Evolutionary conservation across 176 grass and related monocot genomes (phyloP).

Genomic region (Puya raimondii): DNA sequence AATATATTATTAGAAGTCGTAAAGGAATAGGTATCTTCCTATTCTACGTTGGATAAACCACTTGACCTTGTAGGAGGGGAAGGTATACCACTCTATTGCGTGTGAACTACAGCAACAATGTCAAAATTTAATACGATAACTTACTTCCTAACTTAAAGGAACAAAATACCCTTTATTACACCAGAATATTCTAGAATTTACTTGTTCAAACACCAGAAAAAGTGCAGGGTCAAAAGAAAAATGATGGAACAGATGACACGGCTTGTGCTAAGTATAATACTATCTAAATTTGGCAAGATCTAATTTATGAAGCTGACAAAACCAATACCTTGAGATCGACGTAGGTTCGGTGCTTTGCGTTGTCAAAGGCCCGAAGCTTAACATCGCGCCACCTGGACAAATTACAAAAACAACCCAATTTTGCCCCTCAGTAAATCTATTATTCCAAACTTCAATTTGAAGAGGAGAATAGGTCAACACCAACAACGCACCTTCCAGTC

Average conservation of each 20-base stretch:
- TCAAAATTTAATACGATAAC: background rate
- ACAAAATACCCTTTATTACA: background rate
- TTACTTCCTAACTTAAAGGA: background rate
- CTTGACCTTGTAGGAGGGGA: slow-evolving; percentile 32
- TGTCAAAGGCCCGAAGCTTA: slow-evolving; percentile 92
- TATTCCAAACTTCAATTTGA: background rate
- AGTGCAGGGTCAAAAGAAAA: too few species aligned
- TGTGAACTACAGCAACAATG: slow-evolving; percentile 27
- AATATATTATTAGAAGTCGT: slow-evolving; percentile 42
- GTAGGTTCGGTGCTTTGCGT: slow-evolving; percentile 83
- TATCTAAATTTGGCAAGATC: slow-evolving; percentile 18
- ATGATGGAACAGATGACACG: background rate
- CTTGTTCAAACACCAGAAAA: too few species aligned
- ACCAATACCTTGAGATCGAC: slow-evolving; percentile 93
- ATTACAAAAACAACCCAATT: slow-evolving; percentile 22
- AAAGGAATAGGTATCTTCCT: slow-evolving; percentile 37
- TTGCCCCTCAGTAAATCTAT: background rate
- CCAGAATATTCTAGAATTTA: too few species aligned
- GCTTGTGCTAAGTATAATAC: slow-evolving; percentile 9
- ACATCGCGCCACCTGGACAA: slow-evolving; percentile 89
- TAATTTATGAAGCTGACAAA: slow-evolving; percentile 2
- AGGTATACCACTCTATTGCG: slow-evolving; percentile 20
- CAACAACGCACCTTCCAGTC: slow-evolving; percentile 75
- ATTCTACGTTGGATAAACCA: slow-evolving; percentile 32
- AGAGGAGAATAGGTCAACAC: background rate